These are phyloP conservation scores for Backusella tarrabulga DNA, from an alignment of 192 early-diverging fungal species.

Conservation along the genomic window DNA sequence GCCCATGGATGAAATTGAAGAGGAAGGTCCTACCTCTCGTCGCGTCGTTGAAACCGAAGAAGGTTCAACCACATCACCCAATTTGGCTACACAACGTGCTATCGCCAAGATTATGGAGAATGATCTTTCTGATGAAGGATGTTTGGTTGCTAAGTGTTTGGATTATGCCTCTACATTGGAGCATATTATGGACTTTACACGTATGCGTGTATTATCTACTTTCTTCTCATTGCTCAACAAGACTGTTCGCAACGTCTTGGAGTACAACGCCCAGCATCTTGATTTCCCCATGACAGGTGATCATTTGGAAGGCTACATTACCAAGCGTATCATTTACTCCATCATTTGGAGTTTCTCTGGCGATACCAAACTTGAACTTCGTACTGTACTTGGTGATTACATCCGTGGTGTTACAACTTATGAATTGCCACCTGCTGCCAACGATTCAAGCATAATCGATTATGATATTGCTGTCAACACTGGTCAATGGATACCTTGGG, in stretches of 20 bases:
- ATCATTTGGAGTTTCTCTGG: constrained; percentile 97
- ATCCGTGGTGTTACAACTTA: constrained; percentile 71
- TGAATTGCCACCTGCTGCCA: constrained; percentile 64
- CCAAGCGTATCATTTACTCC: constrained; percentile 78
- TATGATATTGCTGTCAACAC: constrained; percentile 81
- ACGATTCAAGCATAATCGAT: constrained; percentile 70
- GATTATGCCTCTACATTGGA: constrained; percentile 66
- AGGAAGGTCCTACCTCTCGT: constrained; percentile 49
- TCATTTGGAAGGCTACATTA: constrained; percentile 74
- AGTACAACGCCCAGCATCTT: constrained; percentile 88
- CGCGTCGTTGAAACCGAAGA: constrained; percentile 44
- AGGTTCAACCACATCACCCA: constrained; percentile 46
- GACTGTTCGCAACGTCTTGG: constrained; percentile 77
- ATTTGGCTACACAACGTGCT: constrained; percentile 70
- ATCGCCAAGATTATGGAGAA: constrained; percentile 71
- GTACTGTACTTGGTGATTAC: constrained; percentile 78
- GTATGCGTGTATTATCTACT: constrained; percentile 76
- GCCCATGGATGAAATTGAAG: constrained; percentile 81
- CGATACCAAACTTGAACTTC: constrained; percentile 72
- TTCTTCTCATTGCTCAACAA: constrained; percentile 93
- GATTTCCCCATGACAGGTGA: constrained; percentile 92
- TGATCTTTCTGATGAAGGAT: constrained; percentile 66
- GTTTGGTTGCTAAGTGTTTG: constrained; percentile 73
- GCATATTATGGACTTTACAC: constrained; percentile 99
- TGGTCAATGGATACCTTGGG: constrained; percentile 93